phyloP scores from a whole-genome alignment of 192 early-diverging fungal species.

The Cladochytrium replicatum region DNA sequence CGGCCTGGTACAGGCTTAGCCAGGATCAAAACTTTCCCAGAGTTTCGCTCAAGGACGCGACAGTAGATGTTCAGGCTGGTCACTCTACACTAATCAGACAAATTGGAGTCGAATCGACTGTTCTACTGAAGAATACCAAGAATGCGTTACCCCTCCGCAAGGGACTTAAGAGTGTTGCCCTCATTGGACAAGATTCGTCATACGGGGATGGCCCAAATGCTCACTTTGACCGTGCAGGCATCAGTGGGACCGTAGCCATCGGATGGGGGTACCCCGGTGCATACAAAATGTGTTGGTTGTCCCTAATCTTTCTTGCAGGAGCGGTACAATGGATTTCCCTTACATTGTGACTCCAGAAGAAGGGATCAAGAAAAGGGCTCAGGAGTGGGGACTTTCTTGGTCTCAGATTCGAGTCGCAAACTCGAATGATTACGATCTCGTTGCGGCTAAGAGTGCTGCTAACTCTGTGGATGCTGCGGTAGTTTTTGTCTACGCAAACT shows the following conservation, averaged over 20 bases:
- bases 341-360: conserved; percentile 4
- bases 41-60: neutral
- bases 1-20: neutral
- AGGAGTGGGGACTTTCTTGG: neutral
- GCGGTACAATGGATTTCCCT: conserved; percentile 7
- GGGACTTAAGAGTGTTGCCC: neutral
- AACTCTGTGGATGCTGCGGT: conserved; percentile 3
- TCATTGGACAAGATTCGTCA: neutral
- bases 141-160: neutral
- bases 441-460: neutral
- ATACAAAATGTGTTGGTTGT: no score
- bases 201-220: neutral
- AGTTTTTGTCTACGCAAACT: conserved; percentile 1
- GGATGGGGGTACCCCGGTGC: conserved; percentile 17
- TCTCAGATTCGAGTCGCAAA: neutral
- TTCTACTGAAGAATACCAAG: neutral
- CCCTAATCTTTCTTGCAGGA: neutral
- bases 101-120: neutral
- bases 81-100: neutral
- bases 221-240: neutral
- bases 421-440: neutral
- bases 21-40: neutral
- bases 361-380: neutral
- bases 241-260: conserved; percentile 23
- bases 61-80: conserved; percentile 5